Evolutionary conservation across 768 basidiomycete genomes (phyloP).

Genomic region (Tulasnella calospora): DNA sequence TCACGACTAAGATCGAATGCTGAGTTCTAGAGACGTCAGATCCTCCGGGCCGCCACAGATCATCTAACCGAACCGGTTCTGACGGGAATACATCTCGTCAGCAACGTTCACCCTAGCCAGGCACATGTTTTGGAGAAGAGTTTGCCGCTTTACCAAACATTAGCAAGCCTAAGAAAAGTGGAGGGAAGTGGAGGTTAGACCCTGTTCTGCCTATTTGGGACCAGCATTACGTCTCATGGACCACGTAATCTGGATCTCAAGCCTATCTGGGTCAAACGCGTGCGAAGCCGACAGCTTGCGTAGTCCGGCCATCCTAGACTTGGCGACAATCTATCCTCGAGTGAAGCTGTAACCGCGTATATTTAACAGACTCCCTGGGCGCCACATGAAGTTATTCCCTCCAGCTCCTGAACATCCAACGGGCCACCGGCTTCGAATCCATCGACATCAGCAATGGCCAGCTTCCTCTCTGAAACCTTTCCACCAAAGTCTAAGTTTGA

Average conservation of each 20-base stretch:
- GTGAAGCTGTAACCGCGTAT: background rate
- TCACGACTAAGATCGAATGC: too few species aligned
- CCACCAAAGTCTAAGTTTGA: conserved; percentile 15
- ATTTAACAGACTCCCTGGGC: background rate
- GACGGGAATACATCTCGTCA: background rate
- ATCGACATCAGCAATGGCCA: background rate
- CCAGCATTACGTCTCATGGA: background rate
- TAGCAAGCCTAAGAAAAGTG: background rate
- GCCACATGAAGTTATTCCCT: background rate
- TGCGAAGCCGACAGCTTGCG: background rate
- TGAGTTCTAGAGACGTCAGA: too few species aligned
- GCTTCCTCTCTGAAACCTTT: conserved; percentile 1
- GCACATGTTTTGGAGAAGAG: background rate
- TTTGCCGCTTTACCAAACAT: background rate
- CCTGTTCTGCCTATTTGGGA: background rate
- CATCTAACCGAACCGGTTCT: background rate
- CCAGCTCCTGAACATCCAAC: background rate
- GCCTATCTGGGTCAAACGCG: background rate
- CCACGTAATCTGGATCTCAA: background rate
- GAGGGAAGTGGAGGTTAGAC: background rate
- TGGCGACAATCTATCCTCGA: background rate
- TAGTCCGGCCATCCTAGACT: background rate
- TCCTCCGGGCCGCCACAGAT: too few species aligned
- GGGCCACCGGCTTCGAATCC: conserved; percentile 75
- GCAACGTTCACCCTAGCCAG: background rate